A percentile compares a stretch with the other conserved stretches of the same genome.
Evolutionary conservation across 306 rosid genomes (phyloP).

Genomic region (Oxytropis ochrocephala): DNA sequence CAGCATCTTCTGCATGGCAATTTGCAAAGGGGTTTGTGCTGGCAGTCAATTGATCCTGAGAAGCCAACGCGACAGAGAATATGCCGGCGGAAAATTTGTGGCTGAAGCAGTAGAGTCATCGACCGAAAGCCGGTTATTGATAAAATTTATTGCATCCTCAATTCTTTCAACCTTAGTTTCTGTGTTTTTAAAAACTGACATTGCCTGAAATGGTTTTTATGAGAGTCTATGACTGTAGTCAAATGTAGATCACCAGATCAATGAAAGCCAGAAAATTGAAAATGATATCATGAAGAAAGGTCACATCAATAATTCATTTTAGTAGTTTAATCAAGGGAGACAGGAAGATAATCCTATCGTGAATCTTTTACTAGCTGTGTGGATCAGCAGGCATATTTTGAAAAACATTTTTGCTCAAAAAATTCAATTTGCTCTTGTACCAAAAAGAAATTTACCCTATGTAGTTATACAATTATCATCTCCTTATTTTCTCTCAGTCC

Average conservation of each 20-base stretch:
- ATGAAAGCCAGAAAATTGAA: neutral
- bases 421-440: neutral
- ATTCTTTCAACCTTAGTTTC: conserved; percentile 45
- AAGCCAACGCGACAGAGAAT: conserved; percentile 38
- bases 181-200: conserved; percentile 46
- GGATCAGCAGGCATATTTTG: neutral
- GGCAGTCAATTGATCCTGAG: conserved; percentile 47
- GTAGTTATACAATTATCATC: neutral
- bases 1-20: conserved; percentile 39
- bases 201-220: conserved; percentile 54
- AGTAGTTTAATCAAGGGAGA: conserved; percentile 8
- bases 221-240: conserved; percentile 22
- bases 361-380: neutral
- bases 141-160: conserved; percentile 73
- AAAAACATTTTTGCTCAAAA: neutral
- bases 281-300: conserved; percentile 12
- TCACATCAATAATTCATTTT: neutral
- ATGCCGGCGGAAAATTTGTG: conserved; percentile 32
- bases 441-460: conserved; percentile 3
- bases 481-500: neutral
- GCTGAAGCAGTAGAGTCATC: conserved; percentile 49
- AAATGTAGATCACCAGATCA: conserved; percentile 17
- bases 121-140: conserved; percentile 52
- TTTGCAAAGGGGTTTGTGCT: conserved; percentile 33
- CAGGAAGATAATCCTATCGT: conserved; percentile 5